phyloP scores from a whole-genome alignment of 495 filamentous ascomycete species.

The Lophiostoma macrostomum region DNA sequence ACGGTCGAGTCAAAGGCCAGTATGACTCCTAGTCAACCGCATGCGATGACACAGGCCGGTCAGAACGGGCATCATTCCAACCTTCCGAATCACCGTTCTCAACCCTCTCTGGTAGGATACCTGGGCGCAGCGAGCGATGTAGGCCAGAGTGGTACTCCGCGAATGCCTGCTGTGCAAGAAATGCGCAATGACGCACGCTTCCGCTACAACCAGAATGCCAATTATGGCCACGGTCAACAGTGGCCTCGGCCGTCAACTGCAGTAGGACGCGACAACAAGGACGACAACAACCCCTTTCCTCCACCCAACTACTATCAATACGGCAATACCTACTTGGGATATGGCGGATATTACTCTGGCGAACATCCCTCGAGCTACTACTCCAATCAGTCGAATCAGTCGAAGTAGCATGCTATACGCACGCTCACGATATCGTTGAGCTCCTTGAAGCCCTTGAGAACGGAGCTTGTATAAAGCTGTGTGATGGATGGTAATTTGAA shows the following conservation, averaged over 20 bases:
- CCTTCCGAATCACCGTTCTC: slow-evolving; percentile 19
- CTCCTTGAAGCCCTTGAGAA: no score
- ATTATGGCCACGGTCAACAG: not conserved
- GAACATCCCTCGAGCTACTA: not conserved
- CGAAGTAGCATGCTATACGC: no score
- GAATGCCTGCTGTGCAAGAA: not conserved
- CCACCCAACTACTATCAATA: not conserved
- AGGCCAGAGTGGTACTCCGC: not conserved
- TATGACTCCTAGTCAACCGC: not conserved
- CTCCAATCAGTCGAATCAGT: no score
- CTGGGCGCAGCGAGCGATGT: slow-evolving; percentile 1
- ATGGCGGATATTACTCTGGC: not conserved
- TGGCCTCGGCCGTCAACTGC: not conserved
- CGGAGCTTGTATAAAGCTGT: no score
- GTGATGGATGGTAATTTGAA: no score
- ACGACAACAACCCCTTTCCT: not conserved
- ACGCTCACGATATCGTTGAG: no score
- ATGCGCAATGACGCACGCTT: slow-evolving; percentile 4
- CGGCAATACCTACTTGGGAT: not conserved
- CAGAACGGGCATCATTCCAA: not conserved
- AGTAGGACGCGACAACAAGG: slow-evolving; percentile 3
- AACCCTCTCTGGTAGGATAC: slow-evolving; percentile 12
- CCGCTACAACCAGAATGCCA: not conserved
- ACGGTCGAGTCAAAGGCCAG: not conserved
- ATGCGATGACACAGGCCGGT: not conserved